Conservation (phyloP, 345 rosid genomes). For the Gossypium mustelinum region DNA sequence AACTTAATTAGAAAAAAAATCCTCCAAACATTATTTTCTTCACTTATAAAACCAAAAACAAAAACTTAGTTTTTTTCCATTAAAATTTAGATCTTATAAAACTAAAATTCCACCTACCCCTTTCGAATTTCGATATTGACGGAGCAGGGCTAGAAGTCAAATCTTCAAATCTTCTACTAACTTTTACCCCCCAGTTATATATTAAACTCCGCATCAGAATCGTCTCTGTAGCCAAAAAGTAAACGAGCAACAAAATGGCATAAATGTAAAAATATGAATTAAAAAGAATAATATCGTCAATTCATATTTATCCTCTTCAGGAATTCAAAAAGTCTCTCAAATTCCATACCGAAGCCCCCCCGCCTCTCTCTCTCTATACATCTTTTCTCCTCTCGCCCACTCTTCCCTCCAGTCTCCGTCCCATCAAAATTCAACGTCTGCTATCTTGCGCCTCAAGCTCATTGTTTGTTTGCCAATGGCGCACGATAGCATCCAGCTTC, state of each 20-base stretch:
- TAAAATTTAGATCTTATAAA: too few species aligned
- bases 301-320: background rate
- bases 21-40: too few species aligned
- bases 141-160: background rate
- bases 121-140: background rate
- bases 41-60: too few species aligned
- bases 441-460: background rate
- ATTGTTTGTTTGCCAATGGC: constrained; percentile 27
- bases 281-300: background rate
- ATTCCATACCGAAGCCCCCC: background rate
- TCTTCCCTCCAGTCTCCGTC: background rate
- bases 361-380: background rate
- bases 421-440: background rate
- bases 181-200: background rate
- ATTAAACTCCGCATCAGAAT: background rate
- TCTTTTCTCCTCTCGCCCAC: background rate
- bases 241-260: background rate
- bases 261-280: background rate
- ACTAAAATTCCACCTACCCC: too few species aligned
- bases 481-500: constrained; percentile 37
- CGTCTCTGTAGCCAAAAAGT: background rate
- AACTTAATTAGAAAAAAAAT: too few species aligned
- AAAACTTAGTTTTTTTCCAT: too few species aligned
- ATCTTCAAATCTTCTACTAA: background rate
- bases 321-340: background rate